Conservation (phyloP, 73 alveolate species). For the Tetrahymena thermophila region DNA sequence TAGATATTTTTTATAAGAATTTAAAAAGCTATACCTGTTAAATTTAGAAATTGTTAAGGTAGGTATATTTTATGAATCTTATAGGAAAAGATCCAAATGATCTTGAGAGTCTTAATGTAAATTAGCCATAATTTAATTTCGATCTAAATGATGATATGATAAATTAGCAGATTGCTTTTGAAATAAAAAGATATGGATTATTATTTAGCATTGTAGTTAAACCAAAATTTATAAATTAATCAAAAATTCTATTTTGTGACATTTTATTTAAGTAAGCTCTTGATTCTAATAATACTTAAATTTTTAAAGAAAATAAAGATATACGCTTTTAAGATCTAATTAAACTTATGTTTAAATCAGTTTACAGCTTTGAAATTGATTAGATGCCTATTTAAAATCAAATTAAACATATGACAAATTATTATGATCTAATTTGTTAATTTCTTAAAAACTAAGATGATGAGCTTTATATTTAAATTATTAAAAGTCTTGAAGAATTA, state of each 20-base stretch:
- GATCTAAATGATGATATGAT: not conserved
- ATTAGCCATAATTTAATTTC: not conserved
- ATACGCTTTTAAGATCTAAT: not conserved
- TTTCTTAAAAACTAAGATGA: not conserved
- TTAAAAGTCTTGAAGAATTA: not conserved
- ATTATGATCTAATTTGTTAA: not conserved
- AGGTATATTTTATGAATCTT: not conserved
- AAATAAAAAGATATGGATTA: not conserved
- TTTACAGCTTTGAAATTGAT: not conserved
- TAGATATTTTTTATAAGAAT: not conserved
- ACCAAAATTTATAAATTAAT: too few species aligned
- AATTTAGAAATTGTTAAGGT: not conserved
- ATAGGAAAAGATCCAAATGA: not conserved
- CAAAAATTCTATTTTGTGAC: too few species aligned
- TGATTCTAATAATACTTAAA: not conserved
- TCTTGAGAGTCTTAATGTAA: not conserved
- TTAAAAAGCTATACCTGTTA: not conserved
- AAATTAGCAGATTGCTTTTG: not conserved
- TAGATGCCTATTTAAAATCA: not conserved
- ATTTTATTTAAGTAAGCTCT: too few species aligned
- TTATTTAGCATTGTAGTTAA: too few species aligned
- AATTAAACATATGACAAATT: not conserved
- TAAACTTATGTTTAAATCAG: not conserved
- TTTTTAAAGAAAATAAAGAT: not conserved
- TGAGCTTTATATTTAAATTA: not conserved